Base-by-base conservation (phyloP, 2,329 filamentous ascomycete genomes). In the Neoscytalidium dimidiatum region DNA sequence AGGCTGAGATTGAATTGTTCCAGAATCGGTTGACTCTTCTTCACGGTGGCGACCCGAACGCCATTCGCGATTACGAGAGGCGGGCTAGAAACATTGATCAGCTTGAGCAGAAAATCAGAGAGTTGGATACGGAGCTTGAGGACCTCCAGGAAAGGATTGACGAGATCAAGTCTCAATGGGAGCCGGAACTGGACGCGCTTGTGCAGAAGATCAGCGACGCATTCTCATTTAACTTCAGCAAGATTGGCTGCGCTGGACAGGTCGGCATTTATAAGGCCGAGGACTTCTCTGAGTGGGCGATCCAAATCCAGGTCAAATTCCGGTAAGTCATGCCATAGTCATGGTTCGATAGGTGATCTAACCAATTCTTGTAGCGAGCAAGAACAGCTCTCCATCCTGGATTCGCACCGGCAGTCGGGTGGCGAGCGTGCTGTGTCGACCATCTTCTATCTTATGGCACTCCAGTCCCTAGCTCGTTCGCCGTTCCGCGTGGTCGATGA, bases 401-500 rank as follows among this genome's bases (percentile, higher is more conserved):
- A 96, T 72, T 90, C 92, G 49, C 94, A 98, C 76, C 92, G 95
- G 5, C 95, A 99, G 77, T 98, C 94, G 1, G 95, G 95, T 72
- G 95, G 95, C 68, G 95, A 99, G 81, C 90, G 95, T 66, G 92
- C 95, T 26, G 94, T 99, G 23, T 96, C 92, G 23, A 99, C 95
- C 14, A 96, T 98, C 74, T 99, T 98, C 84, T 99, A 96, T 80
- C 92, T 99, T 64, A 98, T 99, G 94, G 92, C 95, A 4, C 86
- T 99, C 28, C 95, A 99, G 77, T 92, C 92, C 57, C 89, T 99
- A 72, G 94, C 95, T 17, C 91, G 93, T 72, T 93, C 94, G 3
- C 95, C 95, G 1, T 99, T 99, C 86, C 92, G 95, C 61, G 94
- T 99, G 57, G 95, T 99, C 66, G 95, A 99, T 79, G 95, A 99